Evolutionary conservation across 257 asterid genomes (phyloP).

Genomic region (Nicotiana knightiana): DNA sequence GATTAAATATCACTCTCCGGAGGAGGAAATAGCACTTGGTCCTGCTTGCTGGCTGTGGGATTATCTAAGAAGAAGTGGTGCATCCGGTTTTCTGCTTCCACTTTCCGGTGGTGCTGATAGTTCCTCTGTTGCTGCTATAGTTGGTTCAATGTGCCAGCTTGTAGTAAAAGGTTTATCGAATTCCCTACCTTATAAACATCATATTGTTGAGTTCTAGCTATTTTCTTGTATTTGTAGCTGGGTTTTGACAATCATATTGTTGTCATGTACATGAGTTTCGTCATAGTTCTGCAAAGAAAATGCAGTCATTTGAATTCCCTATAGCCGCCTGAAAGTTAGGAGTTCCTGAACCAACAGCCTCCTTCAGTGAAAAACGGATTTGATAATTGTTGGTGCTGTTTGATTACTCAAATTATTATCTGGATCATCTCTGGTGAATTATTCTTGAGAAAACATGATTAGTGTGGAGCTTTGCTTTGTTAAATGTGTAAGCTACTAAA

Average conservation of each 20-base stretch:
- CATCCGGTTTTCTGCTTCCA: constrained; percentile 95
- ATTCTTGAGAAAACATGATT: background rate
- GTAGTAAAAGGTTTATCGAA: constrained; percentile 67
- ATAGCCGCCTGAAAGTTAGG: background rate
- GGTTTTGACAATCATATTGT: background rate
- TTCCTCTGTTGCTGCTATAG: constrained; percentile 95
- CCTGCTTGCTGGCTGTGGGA: constrained; percentile 99
- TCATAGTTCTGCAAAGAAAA: no score
- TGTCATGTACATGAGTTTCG: background rate
- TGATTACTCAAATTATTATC: constrained; percentile 4
- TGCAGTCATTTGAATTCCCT: background rate
- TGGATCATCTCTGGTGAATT: background rate
- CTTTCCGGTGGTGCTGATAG: constrained; percentile 98
- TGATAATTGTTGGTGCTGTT: background rate
- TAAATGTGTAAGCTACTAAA: background rate
- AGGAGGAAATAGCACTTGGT: constrained; percentile 95
- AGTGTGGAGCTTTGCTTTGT: background rate
- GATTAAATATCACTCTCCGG: constrained; percentile 87
- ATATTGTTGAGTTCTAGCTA: background rate
- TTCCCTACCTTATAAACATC: background rate
- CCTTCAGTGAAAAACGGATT: background rate
- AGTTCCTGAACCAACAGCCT: background rate
- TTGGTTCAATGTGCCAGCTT: constrained; percentile 97
- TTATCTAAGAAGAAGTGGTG: constrained; percentile 91
- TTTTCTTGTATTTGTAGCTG: background rate